Percentiles rank a stretch among this genome's conserved stretches.
Conservation (phyloP, 2,329 filamentous ascomycete species). For the Rhinocladiella mackenziei region DNA sequence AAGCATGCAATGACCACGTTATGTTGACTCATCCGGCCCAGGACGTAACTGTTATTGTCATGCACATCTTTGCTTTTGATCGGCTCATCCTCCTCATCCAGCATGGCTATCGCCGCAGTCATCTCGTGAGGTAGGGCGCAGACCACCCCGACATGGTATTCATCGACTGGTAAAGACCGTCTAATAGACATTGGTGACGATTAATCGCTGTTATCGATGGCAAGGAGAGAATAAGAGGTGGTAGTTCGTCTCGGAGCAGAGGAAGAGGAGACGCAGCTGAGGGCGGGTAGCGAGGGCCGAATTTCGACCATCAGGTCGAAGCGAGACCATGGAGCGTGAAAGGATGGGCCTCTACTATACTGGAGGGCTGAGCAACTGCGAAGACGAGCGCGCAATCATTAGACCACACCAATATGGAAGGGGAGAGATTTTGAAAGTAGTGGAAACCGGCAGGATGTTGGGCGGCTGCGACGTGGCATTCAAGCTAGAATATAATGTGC, state of each 20-base stretch:
- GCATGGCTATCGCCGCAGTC: slow-evolving; percentile 29
- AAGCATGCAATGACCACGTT: slow-evolving; percentile 1
- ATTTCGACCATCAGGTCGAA: neutral
- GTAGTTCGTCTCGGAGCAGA: neutral
- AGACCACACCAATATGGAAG: too few relatives aligned
- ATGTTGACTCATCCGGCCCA: neutral
- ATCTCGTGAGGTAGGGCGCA: slow-evolving; percentile 29
- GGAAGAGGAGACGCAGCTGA: neutral
- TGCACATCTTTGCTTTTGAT: neutral
- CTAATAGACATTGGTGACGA: slow-evolving; percentile 2
- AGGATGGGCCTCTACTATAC: neutral
- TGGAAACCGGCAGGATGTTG: too few relatives aligned
- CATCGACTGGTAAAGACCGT: slow-evolving; percentile 2
- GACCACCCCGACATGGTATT: slow-evolving; percentile 15
- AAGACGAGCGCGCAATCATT: too few relatives aligned
- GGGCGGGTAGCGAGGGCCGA: neutral
- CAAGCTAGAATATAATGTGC: too few relatives aligned
- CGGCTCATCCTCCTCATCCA: slow-evolving; percentile 14
- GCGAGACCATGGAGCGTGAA: neutral
- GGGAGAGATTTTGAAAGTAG: too few relatives aligned
- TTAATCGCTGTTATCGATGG: neutral
- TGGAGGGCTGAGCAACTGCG: neutral
- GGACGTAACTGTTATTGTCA: neutral
- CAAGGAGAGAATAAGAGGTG: neutral
- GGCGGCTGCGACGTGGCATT: too few relatives aligned